phyloP scores from a whole-genome alignment of 1,284 basidiomycete genomes.

The Tilletia walkeri region DNA sequence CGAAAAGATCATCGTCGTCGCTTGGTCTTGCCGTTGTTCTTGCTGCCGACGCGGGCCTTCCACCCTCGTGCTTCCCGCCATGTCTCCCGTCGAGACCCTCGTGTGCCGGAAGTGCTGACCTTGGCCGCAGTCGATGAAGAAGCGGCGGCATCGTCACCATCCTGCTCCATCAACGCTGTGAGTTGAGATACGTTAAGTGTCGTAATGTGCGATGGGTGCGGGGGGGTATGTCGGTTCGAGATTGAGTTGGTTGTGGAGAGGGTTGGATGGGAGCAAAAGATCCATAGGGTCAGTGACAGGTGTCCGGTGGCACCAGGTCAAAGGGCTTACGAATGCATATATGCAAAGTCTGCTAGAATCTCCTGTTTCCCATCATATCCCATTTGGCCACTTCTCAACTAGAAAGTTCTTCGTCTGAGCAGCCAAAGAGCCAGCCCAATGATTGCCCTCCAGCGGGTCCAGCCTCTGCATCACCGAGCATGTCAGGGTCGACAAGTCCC shows the following conservation, averaged over 20 bases:
- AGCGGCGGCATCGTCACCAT: neutral
- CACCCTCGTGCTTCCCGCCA: constrained; percentile 7
- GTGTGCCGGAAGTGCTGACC: constrained; percentile 4
- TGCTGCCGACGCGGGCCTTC: constrained; percentile 4
- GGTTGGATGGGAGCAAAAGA: neutral
- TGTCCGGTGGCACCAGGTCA: neutral
- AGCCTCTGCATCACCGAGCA: neutral
- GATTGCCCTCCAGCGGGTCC: neutral
- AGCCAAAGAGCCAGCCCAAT: constrained; percentile 3
- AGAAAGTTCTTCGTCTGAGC: neutral
- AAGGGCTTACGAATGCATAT: neutral
- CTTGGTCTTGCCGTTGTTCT: constrained; percentile 14
- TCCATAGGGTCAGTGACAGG: neutral
- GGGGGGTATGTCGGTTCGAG: neutral
- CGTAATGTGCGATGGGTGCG: no score
- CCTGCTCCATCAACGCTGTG: constrained; percentile 7
- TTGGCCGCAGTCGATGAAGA: neutral
- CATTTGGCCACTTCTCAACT: neutral
- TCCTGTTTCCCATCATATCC: neutral
- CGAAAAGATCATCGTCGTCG: neutral
- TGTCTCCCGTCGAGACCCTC: constrained; percentile 10
- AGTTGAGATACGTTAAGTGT: no score
- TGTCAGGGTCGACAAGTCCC: neutral
- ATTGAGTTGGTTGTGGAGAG: neutral
- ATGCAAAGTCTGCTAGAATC: neutral